Conservation (phyloP, 2,329 filamentous ascomycete genomes). For the Berkeleyomyces basicola region DNA sequence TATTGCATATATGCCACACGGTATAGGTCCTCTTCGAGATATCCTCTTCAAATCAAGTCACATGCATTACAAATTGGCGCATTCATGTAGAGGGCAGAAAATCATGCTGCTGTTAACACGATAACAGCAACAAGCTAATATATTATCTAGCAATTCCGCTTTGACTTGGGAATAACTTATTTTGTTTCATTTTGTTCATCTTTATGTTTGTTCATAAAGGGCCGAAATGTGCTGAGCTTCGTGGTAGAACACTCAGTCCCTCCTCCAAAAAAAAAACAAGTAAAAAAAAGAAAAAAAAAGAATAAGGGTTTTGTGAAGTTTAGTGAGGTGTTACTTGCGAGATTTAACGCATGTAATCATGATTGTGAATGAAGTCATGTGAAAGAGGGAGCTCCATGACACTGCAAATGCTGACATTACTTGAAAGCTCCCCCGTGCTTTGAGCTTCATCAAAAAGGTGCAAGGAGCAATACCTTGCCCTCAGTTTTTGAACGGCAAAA, state of each 20-base stretch:
- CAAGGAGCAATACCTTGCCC: conserved; percentile 14
- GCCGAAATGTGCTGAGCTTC: neutral
- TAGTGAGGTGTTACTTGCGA: neutral
- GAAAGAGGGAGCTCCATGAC: neutral
- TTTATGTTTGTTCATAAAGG: neutral
- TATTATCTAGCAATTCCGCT: too few species aligned
- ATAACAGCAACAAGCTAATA: too few species aligned
- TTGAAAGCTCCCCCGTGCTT: neutral
- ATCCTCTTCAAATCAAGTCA: too few species aligned
- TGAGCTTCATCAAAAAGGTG: neutral
- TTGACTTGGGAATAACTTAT: too few species aligned
- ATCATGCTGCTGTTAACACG: too few species aligned
- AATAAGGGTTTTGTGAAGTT: conserved; percentile 3
- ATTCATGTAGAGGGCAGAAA: too few species aligned
- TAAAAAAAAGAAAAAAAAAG: neutral
- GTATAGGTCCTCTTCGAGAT: too few species aligned
- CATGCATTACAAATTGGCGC: too few species aligned
- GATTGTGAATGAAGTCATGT: neutral
- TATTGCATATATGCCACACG: too few species aligned
- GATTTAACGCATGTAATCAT: neutral
- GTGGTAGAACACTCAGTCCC: neutral
- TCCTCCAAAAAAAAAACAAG: neutral
- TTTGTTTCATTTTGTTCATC: too few species aligned
- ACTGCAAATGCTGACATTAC: too few species aligned
- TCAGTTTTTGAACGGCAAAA: neutral